Evolutionary conservation across 805 yeast species (phyloP), one percentile per base, ranked within the genome.

Genomic region (Saccharomycopsis microspora): DNA sequence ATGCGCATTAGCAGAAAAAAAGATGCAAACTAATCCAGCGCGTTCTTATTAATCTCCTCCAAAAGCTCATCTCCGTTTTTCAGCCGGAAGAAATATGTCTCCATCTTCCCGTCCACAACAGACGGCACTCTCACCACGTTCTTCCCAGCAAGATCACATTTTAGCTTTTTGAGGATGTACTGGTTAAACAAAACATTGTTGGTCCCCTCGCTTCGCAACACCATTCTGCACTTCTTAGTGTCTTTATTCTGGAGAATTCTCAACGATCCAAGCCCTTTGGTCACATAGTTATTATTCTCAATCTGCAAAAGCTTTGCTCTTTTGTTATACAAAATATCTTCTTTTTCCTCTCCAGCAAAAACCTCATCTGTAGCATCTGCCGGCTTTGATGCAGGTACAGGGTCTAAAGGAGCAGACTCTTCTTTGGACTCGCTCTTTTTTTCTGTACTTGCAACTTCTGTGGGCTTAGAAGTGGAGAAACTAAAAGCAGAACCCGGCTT

Each of bases 271-370:
- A 50, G 41, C 11, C 53, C 53, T 47, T 50, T 50, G 7, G 44
- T 34, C 4, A 10, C 40, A 30, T 50, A 42, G n/a, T 34, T 39
- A 8, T 39, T 45, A n/a, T 45, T 45, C 30, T 45, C 46, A 27
- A 50, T 28, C 11, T 39, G 32, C 8, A 42, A 11, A 33, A 34
- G 32, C 32, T 42, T 42, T 5, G 40, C 45, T 34, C 44, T 42
- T 28, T 45, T 43, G 35, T 39, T 44, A 32, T 38, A 52, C 35
- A 45, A 49, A 39, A 46, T 41, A 4, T 42, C 45, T 46, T 52
- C 54, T 29, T 47, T 39, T 39, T 52, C 55, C 47, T 52, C 55
- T 6, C 55, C 55, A 7, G 53, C 47, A 8, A 49, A 39, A 7
- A 30, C 40, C 37, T 43, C 54, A 19, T 47, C 47, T 7, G 30